Base-by-base conservation (phyloP, 2,329 filamentous ascomycete species). In the Exophiala bonariae region DNA sequence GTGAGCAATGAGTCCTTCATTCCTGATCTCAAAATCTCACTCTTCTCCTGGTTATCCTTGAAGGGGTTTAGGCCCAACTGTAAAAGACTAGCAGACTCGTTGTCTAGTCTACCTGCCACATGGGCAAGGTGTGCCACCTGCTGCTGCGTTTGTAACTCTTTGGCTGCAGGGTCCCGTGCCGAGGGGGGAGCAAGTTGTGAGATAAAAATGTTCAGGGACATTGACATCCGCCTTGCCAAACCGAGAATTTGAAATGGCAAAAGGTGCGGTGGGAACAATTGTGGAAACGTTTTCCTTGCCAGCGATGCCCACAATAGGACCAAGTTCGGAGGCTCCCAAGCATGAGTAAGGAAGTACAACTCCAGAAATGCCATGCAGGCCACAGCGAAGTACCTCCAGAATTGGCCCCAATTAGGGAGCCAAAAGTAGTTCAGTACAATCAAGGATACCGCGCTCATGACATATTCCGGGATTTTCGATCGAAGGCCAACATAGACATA, bases 1-100 rank as follows among this genome's bases (percentile, higher is more conserved):
- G 95, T 83, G 41, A 96, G 83, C 58, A 97, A 73, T 79, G 89
- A 95, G 61, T 93, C 88, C 68, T 85, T 87, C 69, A 96, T 80
- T 60, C 86, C 87, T 32, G 78, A 77, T 52, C 83, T 79, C 61
- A 95, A 69, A 49, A 81, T 82, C 35, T 74, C 74, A 37, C 86
- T 72, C n/a, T 75, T 76, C 51, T 80, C 77, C 28, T 78, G 71
- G 61, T 95, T 86, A n/a, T 83, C 85, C 41, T 77, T 81, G 67
- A 90, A 96, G 0, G 92, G 92, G 42, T 83, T 82, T 66, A 91
- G 79, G 61, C 95, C 89, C 65, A 95, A 75, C 37, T 85, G 83
- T 63, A 96, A 71, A 50, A 95, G 66, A 44, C 86, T 76, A 5
- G 73, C 71, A 0, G 85, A 77, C 62, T 96, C 90, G n/a, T 70